Conservation (phyloP, 2,329 filamentous ascomycete genomes). For the Arachnopeziza araneosa region DNA sequence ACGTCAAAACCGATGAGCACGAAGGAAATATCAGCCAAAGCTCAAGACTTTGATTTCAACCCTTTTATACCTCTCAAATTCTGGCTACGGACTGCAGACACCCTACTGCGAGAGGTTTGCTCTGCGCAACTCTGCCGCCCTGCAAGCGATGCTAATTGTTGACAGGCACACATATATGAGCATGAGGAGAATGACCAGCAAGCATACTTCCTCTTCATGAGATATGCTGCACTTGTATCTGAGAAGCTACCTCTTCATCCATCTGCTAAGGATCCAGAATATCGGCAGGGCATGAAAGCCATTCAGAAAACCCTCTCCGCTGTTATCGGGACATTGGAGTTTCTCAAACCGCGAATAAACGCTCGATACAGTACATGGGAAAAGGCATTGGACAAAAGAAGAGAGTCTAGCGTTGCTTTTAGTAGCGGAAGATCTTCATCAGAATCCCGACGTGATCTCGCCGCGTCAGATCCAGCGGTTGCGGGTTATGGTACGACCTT, state of each 20-base stretch:
- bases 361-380: constrained; percentile 64
- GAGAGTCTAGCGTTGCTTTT: constrained; percentile 16
- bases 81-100: constrained; percentile 77
- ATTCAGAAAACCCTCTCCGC: constrained; percentile 57
- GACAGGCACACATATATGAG: constrained; percentile 76
- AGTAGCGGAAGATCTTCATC: constrained; percentile 9
- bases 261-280: constrained; percentile 60
- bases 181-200: constrained; percentile 80
- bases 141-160: constrained; percentile 5
- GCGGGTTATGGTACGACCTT: constrained; percentile 54
- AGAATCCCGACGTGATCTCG: constrained; percentile 22
- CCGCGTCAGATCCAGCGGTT: constrained; percentile 56
- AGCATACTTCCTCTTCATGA: constrained; percentile 85
- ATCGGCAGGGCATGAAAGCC: constrained; percentile 44
- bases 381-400: constrained; percentile 41
- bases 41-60: constrained; percentile 78
- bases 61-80: constrained; percentile 68
- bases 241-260: constrained; percentile 72
- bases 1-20: constrained; percentile 56
- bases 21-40: constrained; percentile 70
- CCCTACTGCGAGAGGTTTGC: constrained; percentile 71
- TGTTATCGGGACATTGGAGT: constrained; percentile 57
- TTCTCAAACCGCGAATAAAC: constrained; percentile 72
- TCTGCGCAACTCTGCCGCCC: neutral
- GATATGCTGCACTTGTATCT: constrained; percentile 80